Evolutionary conservation across 2,329 filamentous ascomycete genomes (phyloP).

Genomic region (Aspergillus fructus): DNA sequence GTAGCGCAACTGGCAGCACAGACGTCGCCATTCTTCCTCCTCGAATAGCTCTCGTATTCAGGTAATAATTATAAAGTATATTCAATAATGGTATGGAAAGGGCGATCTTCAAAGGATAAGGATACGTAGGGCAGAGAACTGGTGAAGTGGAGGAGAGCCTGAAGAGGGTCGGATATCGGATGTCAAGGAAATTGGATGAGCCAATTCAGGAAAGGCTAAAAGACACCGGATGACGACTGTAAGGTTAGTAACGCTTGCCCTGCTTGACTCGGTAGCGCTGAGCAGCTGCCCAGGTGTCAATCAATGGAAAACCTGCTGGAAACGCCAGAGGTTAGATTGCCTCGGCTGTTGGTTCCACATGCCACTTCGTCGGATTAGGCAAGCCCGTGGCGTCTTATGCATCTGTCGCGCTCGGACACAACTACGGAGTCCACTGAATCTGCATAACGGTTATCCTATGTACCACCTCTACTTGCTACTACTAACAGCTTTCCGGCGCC

Average conservation of each 20-base stretch:
- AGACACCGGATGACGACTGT: background rate
- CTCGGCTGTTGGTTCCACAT: slow-evolving; percentile 17
- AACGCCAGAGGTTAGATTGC: background rate
- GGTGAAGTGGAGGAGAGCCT: slow-evolving; percentile 12
- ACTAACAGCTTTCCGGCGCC: background rate
- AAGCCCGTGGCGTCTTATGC: background rate
- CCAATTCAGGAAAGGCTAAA: slow-evolving; percentile 2
- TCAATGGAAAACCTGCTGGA: background rate
- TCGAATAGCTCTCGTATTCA: background rate
- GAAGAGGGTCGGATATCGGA: slow-evolving; percentile 17
- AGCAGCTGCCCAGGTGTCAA: background rate
- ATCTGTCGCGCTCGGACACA: background rate
- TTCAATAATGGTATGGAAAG: background rate
- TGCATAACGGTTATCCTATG: too few species aligned
- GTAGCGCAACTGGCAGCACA: slow-evolving; percentile 43
- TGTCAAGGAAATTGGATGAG: slow-evolving; percentile 8
- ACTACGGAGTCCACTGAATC: too few species aligned
- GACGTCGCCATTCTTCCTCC: slow-evolving; percentile 39
- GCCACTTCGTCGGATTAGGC: slow-evolving; percentile 2
- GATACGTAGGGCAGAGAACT: background rate
- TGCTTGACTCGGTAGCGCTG: background rate
- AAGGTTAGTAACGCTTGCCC: background rate
- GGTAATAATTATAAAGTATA: background rate
- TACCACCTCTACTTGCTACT: too few species aligned
- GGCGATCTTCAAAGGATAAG: slow-evolving; percentile 3